Evolutionary conservation across 2,329 filamentous ascomycete species (phyloP).

Genomic region (Cladosporium austrohemisphaericum): DNA sequence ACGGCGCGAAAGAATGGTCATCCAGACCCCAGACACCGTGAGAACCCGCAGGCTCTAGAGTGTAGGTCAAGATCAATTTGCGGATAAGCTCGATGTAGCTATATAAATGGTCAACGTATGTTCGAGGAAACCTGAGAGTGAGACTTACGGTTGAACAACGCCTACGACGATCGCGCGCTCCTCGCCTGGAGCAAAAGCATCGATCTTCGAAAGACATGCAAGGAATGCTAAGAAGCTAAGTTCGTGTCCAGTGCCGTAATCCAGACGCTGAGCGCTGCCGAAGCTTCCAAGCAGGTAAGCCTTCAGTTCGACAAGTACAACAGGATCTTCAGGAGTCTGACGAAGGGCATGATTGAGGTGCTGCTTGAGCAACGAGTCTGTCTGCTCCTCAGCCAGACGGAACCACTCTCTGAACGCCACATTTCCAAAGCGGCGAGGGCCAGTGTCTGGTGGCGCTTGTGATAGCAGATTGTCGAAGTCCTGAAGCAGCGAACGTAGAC

Average conservation of each 20-base stretch:
- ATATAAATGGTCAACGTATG: constrained; percentile 6
- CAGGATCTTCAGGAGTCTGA: constrained; percentile 33
- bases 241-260: constrained; percentile 96
- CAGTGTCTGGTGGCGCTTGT: constrained; percentile 77
- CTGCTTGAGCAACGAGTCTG: constrained; percentile 44
- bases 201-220: constrained; percentile 85
- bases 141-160: constrained; percentile 73
- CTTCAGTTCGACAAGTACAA: constrained; percentile 57
- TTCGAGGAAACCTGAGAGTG: not conserved
- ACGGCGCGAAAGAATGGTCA: constrained; percentile 90
- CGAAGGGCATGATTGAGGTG: constrained; percentile 17
- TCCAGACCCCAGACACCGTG: constrained; percentile 99
- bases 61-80: constrained; percentile 82
- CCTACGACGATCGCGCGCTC: constrained; percentile 79
- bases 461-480: constrained; percentile 65
- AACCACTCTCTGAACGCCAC: constrained; percentile 85
- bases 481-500: constrained; percentile 63
- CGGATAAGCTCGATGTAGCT: constrained; percentile 80
- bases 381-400: constrained; percentile 60
- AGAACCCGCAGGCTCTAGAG: constrained; percentile 88
- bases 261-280: constrained; percentile 81
- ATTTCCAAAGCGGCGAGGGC: constrained; percentile 88
- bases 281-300: constrained; percentile 81
- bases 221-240: constrained; percentile 91
- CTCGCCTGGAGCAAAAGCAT: constrained; percentile 65